Conservation (phyloP, 352 stramenopile genomes). For the Phytophthora colocasiae region DNA sequence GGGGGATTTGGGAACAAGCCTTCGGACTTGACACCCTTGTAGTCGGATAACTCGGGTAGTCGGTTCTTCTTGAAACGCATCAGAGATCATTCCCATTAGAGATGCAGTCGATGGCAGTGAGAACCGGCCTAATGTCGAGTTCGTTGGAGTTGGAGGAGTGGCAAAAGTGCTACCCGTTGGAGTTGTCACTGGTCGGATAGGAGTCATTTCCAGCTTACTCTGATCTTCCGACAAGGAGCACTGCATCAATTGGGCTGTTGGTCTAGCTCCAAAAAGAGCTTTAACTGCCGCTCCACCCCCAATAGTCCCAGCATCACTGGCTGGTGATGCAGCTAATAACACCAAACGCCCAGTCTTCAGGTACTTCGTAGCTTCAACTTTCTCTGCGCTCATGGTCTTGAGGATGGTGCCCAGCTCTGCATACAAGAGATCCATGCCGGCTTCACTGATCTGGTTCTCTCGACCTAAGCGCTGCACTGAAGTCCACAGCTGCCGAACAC, state of each 20-base stretch:
- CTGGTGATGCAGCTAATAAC: constrained; percentile 49
- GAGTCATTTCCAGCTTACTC: constrained; percentile 62
- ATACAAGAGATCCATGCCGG: constrained; percentile 57
- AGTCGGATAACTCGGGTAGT: constrained; percentile 45
- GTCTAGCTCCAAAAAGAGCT: constrained; percentile 40
- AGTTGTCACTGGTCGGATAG: constrained; percentile 29
- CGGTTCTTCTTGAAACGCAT: constrained; percentile 46
- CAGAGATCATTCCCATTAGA: constrained; percentile 61
- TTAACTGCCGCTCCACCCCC: constrained; percentile 35
- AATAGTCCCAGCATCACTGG: constrained; percentile 13
- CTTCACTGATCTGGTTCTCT: constrained; percentile 57
- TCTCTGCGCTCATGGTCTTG: constrained; percentile 66
- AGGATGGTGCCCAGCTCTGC: constrained; percentile 68
- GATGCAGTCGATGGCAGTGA: constrained; percentile 50
- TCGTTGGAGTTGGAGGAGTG: not conserved
- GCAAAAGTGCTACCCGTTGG: not conserved
- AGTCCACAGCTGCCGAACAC: constrained; percentile 70
- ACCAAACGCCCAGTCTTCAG: constrained; percentile 60
- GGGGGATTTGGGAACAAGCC: constrained; percentile 26
- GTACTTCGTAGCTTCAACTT: constrained; percentile 51
- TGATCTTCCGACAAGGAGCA: constrained; percentile 68
- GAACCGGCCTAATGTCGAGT: constrained; percentile 39
- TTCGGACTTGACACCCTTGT: constrained; percentile 61
- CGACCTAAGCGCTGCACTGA: constrained; percentile 61
- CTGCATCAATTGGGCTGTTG: constrained; percentile 46